Evolutionary conservation across 768 basidiomycete genomes (phyloP), one percentile per base, ranked within the genome.

Genomic region (Heimioporus sp.): DNA sequence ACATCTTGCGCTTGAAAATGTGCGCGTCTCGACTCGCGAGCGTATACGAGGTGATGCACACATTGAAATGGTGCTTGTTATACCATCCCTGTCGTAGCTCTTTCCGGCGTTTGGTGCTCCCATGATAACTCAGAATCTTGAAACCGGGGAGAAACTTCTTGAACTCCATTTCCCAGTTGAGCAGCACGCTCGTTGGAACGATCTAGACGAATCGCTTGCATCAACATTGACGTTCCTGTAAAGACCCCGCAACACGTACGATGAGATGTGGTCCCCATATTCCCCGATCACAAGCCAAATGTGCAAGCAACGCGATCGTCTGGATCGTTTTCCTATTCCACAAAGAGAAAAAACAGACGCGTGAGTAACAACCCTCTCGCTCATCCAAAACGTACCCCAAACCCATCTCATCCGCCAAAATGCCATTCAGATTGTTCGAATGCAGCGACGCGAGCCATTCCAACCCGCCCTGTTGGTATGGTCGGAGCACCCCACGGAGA

Each of bases 81-180:
- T 87, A 85, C 93, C 93, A 96, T 30, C 93, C 93, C 58, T 90
- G 83, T 11, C 93, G 84, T 19, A 92, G 79, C 57, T 95, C 91
- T 63, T 92, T 93, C 43, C 93, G 84, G 35, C 92, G 90, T 65
- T 92, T 92, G 35, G 87, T 85, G 43, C 77, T 82, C 24, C 97
- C 97, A 63, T 98, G 90, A 65, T 98, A 99, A 64, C 89, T 89
- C 34, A 97, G 68, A 46, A 89, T 83, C 53, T 81, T 83, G 72
- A 94, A 92, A 2, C 90, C 89, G 0, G 95, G 95, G 1, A 92
- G 77, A 68, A 98, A 97, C 66, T 94, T 95, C 66, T 92, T 90
- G 74, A 97, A 97, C 65, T 98, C 95, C 86, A 92, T 89, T 65
- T 91, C 87, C 95, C 94, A 98, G 67, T 97, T 97, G 49, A 96